Conservation (phyloP, 140 eudicot genomes). For the Stevia rebaudiana region DNA sequence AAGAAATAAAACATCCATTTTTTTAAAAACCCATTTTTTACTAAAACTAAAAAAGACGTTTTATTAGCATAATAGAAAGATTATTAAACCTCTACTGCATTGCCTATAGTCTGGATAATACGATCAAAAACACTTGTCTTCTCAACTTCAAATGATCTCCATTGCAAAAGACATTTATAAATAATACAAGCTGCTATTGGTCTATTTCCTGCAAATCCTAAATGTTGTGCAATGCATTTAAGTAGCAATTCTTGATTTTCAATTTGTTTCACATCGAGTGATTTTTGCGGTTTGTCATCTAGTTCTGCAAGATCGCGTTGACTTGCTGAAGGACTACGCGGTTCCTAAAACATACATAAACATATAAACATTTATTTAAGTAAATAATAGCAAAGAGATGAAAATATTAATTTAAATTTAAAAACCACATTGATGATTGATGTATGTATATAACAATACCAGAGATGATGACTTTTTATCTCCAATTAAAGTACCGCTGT, state of each 20-base stretch:
- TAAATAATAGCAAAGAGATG: constrained; percentile 1
- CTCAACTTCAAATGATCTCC: constrained; percentile 99
- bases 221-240: constrained; percentile 64
- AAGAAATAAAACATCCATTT: background rate
- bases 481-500: constrained; percentile 53
- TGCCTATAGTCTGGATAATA: constrained; percentile 85
- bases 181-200: constrained; percentile 90
- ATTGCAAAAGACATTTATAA: constrained; percentile 85
- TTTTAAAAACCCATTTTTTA: background rate
- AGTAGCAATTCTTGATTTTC: constrained; percentile 85
- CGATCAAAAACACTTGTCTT: constrained; percentile 79
- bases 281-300: constrained; percentile 89
- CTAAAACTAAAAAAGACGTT: background rate
- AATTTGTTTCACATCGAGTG: constrained; percentile 88
- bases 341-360: constrained; percentile 42
- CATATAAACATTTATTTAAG: constrained; percentile 8
- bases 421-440: background rate
- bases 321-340: constrained; percentile 57
- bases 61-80: background rate
- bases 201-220: constrained; percentile 76
- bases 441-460: constrained; percentile 43
- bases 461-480: constrained; percentile 44
- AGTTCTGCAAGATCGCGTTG: constrained; percentile 50
- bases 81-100: constrained; percentile 78
- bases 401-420: background rate